Conservation (phyloP, 768 basidiomycete genomes). For the Mycena sanguinolenta region DNA sequence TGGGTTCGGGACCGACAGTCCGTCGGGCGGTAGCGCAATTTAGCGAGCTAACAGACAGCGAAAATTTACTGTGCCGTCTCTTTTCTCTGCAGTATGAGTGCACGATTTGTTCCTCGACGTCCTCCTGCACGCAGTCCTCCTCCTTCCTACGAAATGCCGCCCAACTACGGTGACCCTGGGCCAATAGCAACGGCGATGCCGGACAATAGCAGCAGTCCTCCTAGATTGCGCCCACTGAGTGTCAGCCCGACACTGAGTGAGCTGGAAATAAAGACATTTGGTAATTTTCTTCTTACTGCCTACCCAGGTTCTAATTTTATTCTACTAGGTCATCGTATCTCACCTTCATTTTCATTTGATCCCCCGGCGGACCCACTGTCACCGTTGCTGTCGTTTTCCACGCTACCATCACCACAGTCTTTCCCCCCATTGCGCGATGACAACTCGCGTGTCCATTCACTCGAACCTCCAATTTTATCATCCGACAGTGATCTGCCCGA, state of each 20-base stretch:
- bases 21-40: too few species aligned
- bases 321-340: neutral
- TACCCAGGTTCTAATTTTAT: neutral
- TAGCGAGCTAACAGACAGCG: too few species aligned
- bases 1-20: too few species aligned
- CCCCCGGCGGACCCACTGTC: neutral
- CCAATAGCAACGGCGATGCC: too few species aligned
- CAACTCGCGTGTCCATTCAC: neutral
- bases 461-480: neutral
- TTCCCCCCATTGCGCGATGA: neutral
- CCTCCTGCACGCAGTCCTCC: neutral
- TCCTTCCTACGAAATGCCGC: constrained; percentile 5
- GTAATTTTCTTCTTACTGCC: neutral
- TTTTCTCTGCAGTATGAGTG: neutral
- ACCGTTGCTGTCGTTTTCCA: neutral
- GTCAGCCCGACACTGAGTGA: constrained; percentile 3
- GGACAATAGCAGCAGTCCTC: neutral
- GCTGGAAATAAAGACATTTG: neutral
- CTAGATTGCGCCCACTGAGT: neutral
- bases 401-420: too few species aligned
- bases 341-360: neutral
- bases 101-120: neutral
- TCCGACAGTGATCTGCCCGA: too few species aligned
- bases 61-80: neutral
- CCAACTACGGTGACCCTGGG: neutral